Evolutionary conservation across 768 basidiomycete species (phyloP), one percentile per base, ranked within the genome.

Genomic region (Trametes sanguinea): DNA sequence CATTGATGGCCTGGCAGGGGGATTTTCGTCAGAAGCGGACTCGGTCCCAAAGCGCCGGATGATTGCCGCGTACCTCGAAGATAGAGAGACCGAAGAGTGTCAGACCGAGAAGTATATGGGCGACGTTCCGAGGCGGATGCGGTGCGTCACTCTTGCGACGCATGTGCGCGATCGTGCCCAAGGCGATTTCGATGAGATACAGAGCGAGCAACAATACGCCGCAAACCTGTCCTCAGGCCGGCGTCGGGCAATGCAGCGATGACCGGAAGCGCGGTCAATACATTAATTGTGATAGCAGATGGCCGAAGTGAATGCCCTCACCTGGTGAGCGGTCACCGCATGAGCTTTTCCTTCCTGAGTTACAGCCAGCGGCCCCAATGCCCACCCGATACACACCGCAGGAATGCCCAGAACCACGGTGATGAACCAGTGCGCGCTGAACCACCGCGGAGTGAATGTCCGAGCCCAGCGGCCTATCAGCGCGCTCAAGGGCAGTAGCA

Each of bases 71-170:
- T 65, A 82, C 84, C 76, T 85, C 81, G 65, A 77, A 78, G 69
- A 84, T 83, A 10, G 86, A 79, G 3, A 84, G 65, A 3, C 68
- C 73, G 55, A 89, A 76, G 55, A 83, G 75, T 1, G 71, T 66
- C 32, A 87, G 62, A 0, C 87, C 88, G 0, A 85, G 66, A 8
- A 74, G 65, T 45, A 84, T 81, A 65, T 90, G 88, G 7, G 83
- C 47, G 63, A 85, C 77, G 68, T 89, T 87, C 1, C 75, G 75
- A 14, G 80, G 79, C 22, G 83, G 86, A 54, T 83, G 85, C 9
- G 65, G 61, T 30, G 17, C 70, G 68, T 50, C 71, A 56, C 66
- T 60, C 37, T 66, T 73, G 61, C 75, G 75, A 51, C 76, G 73
- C 39, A 72, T 71, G 70, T 87, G 84, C 54, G 86, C 82, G 57